Percentiles rank a stretch among this genome's conserved stretches.
Conservation (phyloP, 129 eudicot genomes). For the Dittrichia graveolens region DNA sequence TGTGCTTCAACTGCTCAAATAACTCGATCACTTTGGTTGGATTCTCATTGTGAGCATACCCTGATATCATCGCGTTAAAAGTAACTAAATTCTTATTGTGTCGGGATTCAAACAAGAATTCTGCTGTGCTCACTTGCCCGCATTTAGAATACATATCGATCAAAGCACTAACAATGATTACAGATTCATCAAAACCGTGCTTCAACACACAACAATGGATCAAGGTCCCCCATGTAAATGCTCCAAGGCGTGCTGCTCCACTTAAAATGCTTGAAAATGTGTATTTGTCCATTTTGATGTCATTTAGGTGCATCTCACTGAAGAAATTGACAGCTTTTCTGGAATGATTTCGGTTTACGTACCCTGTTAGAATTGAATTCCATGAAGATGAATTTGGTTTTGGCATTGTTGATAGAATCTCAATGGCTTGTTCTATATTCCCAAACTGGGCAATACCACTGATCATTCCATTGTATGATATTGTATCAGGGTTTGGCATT, state of each 20-base stretch:
- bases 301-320: slow-evolving; percentile 52
- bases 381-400: slow-evolving; percentile 77
- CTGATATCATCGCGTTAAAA: slow-evolving; percentile 73
- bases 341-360: slow-evolving; percentile 52
- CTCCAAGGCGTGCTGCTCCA: slow-evolving; percentile 57
- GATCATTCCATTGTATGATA: slow-evolving; percentile 78
- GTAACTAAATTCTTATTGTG: slow-evolving; percentile 66
- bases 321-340: slow-evolving; percentile 55
- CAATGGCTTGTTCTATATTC: slow-evolving; percentile 58
- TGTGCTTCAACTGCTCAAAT: slow-evolving; percentile 50
- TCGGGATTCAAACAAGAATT: slow-evolving; percentile 42
- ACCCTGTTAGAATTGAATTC: slow-evolving; percentile 79
- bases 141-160: slow-evolving; percentile 81
- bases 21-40: slow-evolving; percentile 47
- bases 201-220: slow-evolving; percentile 62
- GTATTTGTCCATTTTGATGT: slow-evolving; percentile 56
- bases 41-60: slow-evolving; percentile 71
- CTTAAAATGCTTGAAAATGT: slow-evolving; percentile 82
- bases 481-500: slow-evolving; percentile 73
- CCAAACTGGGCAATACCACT: slow-evolving; percentile 76
- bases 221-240: slow-evolving; percentile 55
- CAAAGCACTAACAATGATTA: slow-evolving; percentile 69
- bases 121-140: slow-evolving; percentile 54
- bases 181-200: slow-evolving; percentile 46
- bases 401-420: slow-evolving; percentile 49